phyloP scores from a whole-genome alignment of 768 basidiomycete species.

The Psilocybe tampanensis region DNA sequence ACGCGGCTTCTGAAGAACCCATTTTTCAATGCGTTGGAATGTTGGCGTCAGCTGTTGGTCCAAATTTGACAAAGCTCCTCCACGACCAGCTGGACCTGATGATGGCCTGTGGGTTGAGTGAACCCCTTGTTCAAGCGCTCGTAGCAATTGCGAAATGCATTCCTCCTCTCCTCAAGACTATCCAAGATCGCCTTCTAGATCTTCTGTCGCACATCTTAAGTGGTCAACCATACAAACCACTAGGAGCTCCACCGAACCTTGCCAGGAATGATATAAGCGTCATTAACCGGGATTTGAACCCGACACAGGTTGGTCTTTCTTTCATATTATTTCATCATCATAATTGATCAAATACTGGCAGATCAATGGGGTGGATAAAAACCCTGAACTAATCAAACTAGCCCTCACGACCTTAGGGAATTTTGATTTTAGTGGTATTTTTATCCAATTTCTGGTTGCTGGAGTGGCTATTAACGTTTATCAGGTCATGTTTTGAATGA shows the following conservation, averaged over 20 bases:
- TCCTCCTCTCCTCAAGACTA: slow-evolving; percentile 85
- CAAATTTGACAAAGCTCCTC: slow-evolving; percentile 91
- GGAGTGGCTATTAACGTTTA: slow-evolving; percentile 3
- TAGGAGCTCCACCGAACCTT: slow-evolving; percentile 78
- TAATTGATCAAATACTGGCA: slow-evolving; percentile 19
- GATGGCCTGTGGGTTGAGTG: slow-evolving; percentile 92
- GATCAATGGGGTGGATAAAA: slow-evolving; percentile 58
- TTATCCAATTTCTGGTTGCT: neutral
- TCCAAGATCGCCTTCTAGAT: slow-evolving; percentile 94
- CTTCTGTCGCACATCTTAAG: slow-evolving; percentile 78
- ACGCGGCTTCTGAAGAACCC: slow-evolving; percentile 90
- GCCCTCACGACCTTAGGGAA: slow-evolving; percentile 86
- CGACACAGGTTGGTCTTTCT: slow-evolving; percentile 41
- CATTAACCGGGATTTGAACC: slow-evolving; percentile 52
- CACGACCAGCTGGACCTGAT: slow-evolving; percentile 97
- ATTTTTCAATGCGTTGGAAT: slow-evolving; percentile 98
- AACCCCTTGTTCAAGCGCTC: slow-evolving; percentile 83
- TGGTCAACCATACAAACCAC: slow-evolving; percentile 83
- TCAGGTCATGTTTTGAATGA: slow-evolving; percentile 92
- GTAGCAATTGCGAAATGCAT: slow-evolving; percentile 85
- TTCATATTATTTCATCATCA: neutral
- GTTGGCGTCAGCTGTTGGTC: slow-evolving; percentile 93
- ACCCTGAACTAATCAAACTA: slow-evolving; percentile 70
- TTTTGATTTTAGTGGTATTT: slow-evolving; percentile 90
- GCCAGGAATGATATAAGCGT: slow-evolving; percentile 53